These are phyloP conservation scores for Teratosphaeria pseudoeucalypti DNA, from an alignment of 2,329 filamentous ascomycete genomes.

Conservation along the genomic window DNA sequence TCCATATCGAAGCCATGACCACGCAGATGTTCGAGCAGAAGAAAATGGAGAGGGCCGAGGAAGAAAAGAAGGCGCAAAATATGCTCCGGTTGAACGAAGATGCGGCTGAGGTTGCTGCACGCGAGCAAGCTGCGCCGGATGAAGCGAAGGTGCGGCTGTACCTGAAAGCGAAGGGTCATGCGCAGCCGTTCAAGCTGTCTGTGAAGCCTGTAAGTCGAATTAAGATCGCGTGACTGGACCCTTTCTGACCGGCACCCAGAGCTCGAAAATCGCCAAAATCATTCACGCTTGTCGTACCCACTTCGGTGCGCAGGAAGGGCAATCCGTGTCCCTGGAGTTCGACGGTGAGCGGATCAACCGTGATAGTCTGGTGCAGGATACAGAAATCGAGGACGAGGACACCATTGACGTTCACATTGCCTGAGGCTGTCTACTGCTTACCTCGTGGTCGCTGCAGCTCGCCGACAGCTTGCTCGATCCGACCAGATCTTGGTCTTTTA, in stretches of 20 bases:
- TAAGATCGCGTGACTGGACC: background rate
- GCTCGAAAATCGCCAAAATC: constrained; percentile 53
- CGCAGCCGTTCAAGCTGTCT: constrained; percentile 40
- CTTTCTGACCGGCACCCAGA: constrained; percentile 24
- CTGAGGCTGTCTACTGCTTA: constrained; percentile 18
- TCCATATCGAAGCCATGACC: constrained; percentile 73
- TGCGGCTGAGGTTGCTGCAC: constrained; percentile 10
- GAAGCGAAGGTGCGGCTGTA: constrained; percentile 35
- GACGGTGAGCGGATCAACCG: constrained; percentile 64
- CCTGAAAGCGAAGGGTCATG: constrained; percentile 41
- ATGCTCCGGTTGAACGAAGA: background rate
- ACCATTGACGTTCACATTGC: constrained; percentile 62
- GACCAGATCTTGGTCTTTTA: background rate
- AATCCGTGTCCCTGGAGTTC: constrained; percentile 54
- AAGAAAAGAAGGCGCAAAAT: constrained; percentile 7
- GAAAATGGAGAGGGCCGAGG: constrained; percentile 35
- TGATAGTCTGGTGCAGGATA: constrained; percentile 49
- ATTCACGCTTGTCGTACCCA: constrained; percentile 47
- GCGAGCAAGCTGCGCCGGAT: constrained; percentile 23
- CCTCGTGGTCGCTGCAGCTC: background rate
- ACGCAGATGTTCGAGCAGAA: constrained; percentile 48
- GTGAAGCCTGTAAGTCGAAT: constrained; percentile 35
- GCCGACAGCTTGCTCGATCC: background rate
- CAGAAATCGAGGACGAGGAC: constrained; percentile 66
- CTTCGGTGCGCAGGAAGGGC: constrained; percentile 41